A percentile compares a stretch with the other conserved stretches of the same genome.
phyloP scores from a whole-genome alignment of 768 basidiomycete species.

The Agaricus subrufescens region DNA sequence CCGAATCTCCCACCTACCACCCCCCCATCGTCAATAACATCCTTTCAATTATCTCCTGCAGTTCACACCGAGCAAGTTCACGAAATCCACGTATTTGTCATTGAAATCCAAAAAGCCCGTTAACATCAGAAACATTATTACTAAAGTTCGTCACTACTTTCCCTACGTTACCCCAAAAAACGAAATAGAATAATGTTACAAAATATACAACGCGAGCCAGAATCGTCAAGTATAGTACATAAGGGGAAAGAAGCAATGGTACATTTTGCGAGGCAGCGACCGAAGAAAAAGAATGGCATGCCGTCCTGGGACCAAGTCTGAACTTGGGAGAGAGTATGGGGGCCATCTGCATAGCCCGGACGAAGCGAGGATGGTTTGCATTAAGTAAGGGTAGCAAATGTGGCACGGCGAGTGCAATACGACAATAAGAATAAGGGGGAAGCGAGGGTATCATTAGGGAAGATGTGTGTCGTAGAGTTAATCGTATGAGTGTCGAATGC shows the following conservation, averaged over 20 bases:
- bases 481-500: conserved; percentile 6
- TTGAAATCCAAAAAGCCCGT: conserved; percentile 4
- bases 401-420: conserved; percentile 8
- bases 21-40: no score
- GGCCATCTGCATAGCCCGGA: neutral
- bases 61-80: neutral
- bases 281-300: neutral
- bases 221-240: neutral
- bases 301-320: neutral
- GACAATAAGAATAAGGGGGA: conserved; percentile 11
- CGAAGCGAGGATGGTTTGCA: neutral
- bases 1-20: no score
- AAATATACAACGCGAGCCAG: conserved; percentile 1
- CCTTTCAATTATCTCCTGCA: no score
- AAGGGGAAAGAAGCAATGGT: conserved; percentile 1
- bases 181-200: conserved; percentile 6
- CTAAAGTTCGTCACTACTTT: conserved; percentile 2
- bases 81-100: conserved; percentile 3
- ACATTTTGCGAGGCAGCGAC: conserved; percentile 6
- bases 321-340: neutral
- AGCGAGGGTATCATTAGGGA: conserved; percentile 12
- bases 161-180: conserved; percentile 7
- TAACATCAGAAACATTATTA: conserved; percentile 3
- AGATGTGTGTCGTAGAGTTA: conserved; percentile 5
- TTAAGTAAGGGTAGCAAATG: neutral